Evolutionary conservation across 202 grass and related monocot genomes (phyloP).

Genomic region (Hordeum pubiflorum): DNA sequence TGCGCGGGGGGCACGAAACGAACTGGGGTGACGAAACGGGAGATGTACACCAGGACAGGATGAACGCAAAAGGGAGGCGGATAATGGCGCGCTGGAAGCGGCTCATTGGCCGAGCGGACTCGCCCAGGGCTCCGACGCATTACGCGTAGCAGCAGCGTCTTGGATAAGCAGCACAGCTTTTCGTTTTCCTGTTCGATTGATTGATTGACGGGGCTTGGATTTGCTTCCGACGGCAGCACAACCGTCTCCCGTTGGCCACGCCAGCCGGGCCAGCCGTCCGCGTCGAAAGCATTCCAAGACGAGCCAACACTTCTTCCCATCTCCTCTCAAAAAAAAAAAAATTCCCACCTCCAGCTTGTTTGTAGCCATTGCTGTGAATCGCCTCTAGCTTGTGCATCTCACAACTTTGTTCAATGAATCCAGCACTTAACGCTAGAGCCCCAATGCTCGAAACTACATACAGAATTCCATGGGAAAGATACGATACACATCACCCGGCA

Average conservation of each 20-base stretch:
- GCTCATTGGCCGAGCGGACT: background rate
- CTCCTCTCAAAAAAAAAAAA: too few relatives aligned
- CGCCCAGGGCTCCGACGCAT: too few relatives aligned
- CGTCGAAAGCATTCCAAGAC: too few relatives aligned
- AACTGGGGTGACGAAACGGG: background rate
- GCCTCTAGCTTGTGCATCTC: too few relatives aligned
- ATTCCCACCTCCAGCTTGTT: too few relatives aligned
- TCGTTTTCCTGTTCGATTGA: background rate
- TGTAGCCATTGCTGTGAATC: too few relatives aligned
- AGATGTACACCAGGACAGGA: background rate
- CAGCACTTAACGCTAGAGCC: background rate
- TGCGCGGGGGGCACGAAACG: background rate
- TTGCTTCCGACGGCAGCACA: background rate
- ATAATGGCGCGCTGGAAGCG: background rate
- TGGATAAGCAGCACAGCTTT: background rate
- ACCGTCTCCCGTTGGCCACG: background rate
- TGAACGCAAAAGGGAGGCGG: background rate
- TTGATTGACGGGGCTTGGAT: background rate
- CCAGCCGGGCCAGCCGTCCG: background rate
- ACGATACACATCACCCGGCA: background rate
- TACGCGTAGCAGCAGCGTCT: background rate
- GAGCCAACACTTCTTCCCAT: too few relatives aligned
- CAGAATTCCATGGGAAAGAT: conserved; percentile 16
- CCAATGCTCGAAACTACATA: conserved; percentile 12
- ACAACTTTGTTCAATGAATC: background rate